Base-by-base conservation (phyloP, 202 grass and related monocot genomes). In the Bolboschoenoplectus hybrid region DNA sequence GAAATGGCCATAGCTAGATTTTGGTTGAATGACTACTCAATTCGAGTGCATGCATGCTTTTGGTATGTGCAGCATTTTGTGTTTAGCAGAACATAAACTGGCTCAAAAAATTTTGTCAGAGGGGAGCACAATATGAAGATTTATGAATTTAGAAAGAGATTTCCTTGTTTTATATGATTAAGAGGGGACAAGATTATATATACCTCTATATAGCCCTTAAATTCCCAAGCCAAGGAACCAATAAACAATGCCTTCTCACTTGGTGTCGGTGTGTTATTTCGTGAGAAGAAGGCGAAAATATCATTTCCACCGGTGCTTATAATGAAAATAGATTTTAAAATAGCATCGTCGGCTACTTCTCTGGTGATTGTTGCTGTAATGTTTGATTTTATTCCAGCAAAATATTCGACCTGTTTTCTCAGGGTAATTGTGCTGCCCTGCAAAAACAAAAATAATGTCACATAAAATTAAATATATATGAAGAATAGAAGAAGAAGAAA, bases 261-360 rank as follows among this genome's bases (percentile, higher is more conserved):
- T 16, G 60, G 71, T 43, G 91, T 82, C 43, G 91, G 89, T 35
- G 85, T 89, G 66, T 89, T 94, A 81, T 90, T 98, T 51, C 62
- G 58, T 0, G 85, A 36, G 82, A 96, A 98, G 86, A 92, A 98
- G 51, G 85, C 97, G 83, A 98, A 96, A 55, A 98, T 86, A 84
- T 98, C 93, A 83, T 98, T 98, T 77, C 93, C 97, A 64, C 97
- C 97, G 7, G 89, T 91, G 87, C 93, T 98, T 66, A 98, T 2
- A 46, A 98, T 81, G 78, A 98, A 96, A 55, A 96, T 0, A 65
- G 93, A 98, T 12, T 86, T 89, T 14, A 90, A 94, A 61, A 98
- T 85, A 82, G 87, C 80, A 62, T 16, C n/a, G 71, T 80, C 79
- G 4, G 93, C 88, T 0, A 85, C 84, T 7, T 87, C 86, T 35